Evolutionary conservation across 2,329 filamentous ascomycete genomes (phyloP).

Genomic region (Tolypocladium tropicale): DNA sequence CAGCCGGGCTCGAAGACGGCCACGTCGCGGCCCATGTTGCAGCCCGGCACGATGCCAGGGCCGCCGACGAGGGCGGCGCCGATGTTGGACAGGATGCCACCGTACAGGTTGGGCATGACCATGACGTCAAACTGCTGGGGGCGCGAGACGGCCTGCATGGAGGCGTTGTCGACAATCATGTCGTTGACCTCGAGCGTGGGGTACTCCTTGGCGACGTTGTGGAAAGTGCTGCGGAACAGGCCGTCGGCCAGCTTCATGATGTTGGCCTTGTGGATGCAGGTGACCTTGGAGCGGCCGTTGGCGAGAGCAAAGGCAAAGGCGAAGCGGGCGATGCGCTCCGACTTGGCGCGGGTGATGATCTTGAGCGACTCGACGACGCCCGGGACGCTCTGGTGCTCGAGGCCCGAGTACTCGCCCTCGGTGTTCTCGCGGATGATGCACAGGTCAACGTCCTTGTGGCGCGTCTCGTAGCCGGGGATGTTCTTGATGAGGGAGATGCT

Average conservation of each 20-base stretch:
- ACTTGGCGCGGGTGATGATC: slow-evolving; percentile 99
- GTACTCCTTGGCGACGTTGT: slow-evolving; percentile 87
- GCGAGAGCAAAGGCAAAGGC: slow-evolving; percentile 95
- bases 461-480: slow-evolving; percentile 95
- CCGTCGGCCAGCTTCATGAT: slow-evolving; percentile 99
- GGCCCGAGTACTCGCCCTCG: slow-evolving; percentile 97
- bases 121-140: slow-evolving; percentile 99
- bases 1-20: slow-evolving; percentile 98
- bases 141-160: slow-evolving; percentile 94
- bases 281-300: slow-evolving; percentile 99
- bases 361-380: slow-evolving; percentile 99
- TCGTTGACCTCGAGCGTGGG: slow-evolving; percentile 93
- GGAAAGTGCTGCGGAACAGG: slow-evolving; percentile 97
- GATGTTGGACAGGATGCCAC: slow-evolving; percentile 97
- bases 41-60: slow-evolving; percentile 92
- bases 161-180: slow-evolving; percentile 99
- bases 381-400: slow-evolving; percentile 94
- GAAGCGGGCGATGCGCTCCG: slow-evolving; percentile 98
- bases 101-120: slow-evolving; percentile 99
- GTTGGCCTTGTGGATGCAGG: slow-evolving; percentile 99
- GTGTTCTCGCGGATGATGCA: slow-evolving; percentile 99
- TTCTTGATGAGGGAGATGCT: slow-evolving; percentile 98
- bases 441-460: slow-evolving; percentile 93
- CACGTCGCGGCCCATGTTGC: slow-evolving; percentile 98
- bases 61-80: slow-evolving; percentile 94